Conservation (phyloP, 768 basidiomycete genomes). For the Collybia nuda region DNA sequence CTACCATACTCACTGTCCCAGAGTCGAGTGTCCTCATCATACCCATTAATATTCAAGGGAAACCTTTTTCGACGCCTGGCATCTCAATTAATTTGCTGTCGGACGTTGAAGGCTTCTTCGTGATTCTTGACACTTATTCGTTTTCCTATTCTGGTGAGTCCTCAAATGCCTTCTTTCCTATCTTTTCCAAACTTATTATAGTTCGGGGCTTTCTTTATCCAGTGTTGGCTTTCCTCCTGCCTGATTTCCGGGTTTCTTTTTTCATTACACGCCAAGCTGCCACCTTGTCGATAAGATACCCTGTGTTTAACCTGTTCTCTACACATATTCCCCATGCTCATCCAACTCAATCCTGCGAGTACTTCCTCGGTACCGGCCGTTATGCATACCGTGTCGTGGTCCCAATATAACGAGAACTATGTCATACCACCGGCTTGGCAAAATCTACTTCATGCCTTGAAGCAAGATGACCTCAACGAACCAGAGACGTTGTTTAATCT, state of each 20-base stretch:
- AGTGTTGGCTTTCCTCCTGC: too few species aligned
- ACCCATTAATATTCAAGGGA: neutral
- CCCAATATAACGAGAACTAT: slow-evolving; percentile 37
- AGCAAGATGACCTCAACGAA: slow-evolving; percentile 50
- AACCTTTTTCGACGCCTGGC: too few species aligned
- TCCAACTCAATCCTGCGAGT: neutral
- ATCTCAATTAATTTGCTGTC: neutral
- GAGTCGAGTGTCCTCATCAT: neutral
- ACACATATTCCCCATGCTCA: slow-evolving; percentile 17
- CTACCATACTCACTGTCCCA: neutral
- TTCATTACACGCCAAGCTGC: too few species aligned
- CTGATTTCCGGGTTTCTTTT: too few species aligned
- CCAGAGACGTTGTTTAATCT: slow-evolving; percentile 55
- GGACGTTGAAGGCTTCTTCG: too few species aligned
- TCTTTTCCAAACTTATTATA: too few species aligned
- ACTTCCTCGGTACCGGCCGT: slow-evolving; percentile 41
- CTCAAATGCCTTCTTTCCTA: too few species aligned
- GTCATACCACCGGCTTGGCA: slow-evolving; percentile 54
- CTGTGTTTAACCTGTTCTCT: slow-evolving; percentile 30
- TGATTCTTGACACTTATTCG: too few species aligned
- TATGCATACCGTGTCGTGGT: slow-evolving; percentile 58
- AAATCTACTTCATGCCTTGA: slow-evolving; percentile 49
- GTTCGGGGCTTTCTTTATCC: too few species aligned
- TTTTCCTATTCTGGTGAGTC: too few species aligned
- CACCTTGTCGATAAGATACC: slow-evolving; percentile 10